Evolutionary conservation across 805 yeast genomes (phyloP).

Genomic region (Ascoidea asiatica): DNA sequence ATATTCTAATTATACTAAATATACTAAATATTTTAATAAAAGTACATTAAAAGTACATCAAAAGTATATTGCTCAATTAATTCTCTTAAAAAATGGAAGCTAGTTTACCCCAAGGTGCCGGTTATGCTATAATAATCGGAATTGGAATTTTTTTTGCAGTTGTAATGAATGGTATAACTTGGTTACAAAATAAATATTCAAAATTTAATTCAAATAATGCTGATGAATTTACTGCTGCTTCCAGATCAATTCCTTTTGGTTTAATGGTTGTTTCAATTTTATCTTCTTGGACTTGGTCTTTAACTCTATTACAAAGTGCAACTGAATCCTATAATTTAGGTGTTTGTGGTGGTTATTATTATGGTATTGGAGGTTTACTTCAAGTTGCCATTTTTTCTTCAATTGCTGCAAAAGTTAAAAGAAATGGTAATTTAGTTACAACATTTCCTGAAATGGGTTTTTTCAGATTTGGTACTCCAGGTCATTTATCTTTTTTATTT

Average conservation of each 20-base stretch:
- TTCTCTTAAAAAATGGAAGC: conserved; percentile 14
- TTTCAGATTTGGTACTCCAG: conserved; percentile 25
- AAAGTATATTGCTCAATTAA: too few species aligned
- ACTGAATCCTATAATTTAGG: conserved; percentile 19
- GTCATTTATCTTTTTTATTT: conserved; percentile 23
- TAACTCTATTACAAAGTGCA: conserved; percentile 19
- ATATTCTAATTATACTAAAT: too few species aligned
- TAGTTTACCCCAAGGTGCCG: conserved; percentile 61
- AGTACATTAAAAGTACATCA: too few species aligned
- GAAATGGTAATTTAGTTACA: conserved; percentile 23
- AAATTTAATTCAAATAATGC: conserved; percentile 15
- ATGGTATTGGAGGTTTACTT: conserved; percentile 15
- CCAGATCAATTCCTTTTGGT: conserved; percentile 29
- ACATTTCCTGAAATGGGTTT: conserved; percentile 28
- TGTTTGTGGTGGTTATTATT: conserved; percentile 19
- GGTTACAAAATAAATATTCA: conserved; percentile 22
- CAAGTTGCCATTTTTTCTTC: conserved; percentile 23
- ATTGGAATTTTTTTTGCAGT: conserved; percentile 51
- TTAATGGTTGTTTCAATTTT: conserved; percentile 29
- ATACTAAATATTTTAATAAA: too few species aligned
- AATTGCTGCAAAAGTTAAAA: conserved; percentile 22
- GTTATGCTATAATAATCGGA: conserved; percentile 81
- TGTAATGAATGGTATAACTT: conserved; percentile 26
- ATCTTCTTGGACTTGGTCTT: conserved; percentile 26
- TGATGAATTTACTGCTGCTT: conserved; percentile 32